Percentiles rank a stretch among this genome's conserved stretches.
These are phyloP conservation scores for Pythium rhizo-oryzae DNA, from an alignment of 352 stramenopile species.

Conservation along the genomic window DNA sequence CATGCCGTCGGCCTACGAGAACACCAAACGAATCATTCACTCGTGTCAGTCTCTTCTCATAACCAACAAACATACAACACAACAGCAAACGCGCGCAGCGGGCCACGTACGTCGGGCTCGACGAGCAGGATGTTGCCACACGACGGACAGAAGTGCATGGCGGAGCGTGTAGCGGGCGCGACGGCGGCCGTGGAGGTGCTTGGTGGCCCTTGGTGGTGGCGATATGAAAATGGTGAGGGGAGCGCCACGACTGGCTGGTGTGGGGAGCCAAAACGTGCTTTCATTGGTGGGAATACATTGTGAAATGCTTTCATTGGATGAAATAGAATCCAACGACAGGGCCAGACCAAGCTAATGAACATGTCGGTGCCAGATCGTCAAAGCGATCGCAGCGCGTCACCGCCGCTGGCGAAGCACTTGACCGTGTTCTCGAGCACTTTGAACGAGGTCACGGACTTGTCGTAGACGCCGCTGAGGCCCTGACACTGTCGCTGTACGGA, in stretches of 20 bases:
- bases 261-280: background rate
- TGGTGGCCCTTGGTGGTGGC: background rate
- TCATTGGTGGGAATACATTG: conserved; percentile 2
- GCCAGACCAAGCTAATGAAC: background rate
- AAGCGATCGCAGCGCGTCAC: conserved; percentile 34
- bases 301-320: conserved; percentile 1
- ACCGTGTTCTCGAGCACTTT: conserved; percentile 78
- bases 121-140: conserved; percentile 91
- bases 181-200: too few relatives aligned
- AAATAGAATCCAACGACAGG: background rate
- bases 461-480: conserved; percentile 29
- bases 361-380: background rate
- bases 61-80: background rate
- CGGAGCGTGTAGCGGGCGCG: background rate
- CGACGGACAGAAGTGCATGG: conserved; percentile 91
- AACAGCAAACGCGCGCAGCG: too few relatives aligned
- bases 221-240: background rate
- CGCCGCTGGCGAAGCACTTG: conserved; percentile 50
- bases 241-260: conserved; percentile 8
- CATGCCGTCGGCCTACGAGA: conserved; percentile 78
- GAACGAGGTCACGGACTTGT: conserved; percentile 46
- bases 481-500: conserved; percentile 42
- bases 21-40: background rate
- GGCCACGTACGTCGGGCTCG: conserved; percentile 69
- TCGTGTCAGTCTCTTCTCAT: background rate